phyloP scores from a whole-genome alignment of 768 basidiomycete genomes.

The Omphalotus guepiniiformis region DNA sequence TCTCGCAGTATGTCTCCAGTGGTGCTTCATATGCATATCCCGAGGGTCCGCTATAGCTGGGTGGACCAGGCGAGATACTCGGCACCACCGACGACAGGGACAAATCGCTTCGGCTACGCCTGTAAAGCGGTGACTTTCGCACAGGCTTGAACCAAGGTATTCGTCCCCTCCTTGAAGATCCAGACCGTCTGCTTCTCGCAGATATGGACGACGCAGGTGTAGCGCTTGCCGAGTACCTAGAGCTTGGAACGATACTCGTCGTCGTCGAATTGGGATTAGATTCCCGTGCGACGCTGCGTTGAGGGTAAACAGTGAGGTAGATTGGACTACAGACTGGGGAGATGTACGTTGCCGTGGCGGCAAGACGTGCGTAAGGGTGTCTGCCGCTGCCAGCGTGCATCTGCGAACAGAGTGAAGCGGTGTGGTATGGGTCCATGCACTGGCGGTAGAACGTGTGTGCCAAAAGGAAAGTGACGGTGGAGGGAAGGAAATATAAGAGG shows the following conservation, averaged over 20 bases:
- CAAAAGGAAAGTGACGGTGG: slow-evolving; percentile 30
- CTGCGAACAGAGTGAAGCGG: slow-evolving; percentile 24
- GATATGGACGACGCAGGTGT: background rate
- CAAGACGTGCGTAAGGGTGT: slow-evolving; percentile 2
- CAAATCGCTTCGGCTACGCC: background rate
- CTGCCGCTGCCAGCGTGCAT: background rate
- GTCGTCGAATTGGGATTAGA: background rate
- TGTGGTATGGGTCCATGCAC: slow-evolving; percentile 31
- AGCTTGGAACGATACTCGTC: slow-evolving; percentile 1
- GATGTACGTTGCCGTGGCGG: background rate
- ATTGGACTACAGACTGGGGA: slow-evolving; percentile 2
- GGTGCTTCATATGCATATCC: slow-evolving; percentile 5
- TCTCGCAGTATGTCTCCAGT: too few relatives aligned
- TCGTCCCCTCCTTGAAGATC: background rate
- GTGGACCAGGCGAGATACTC: slow-evolving; percentile 1
- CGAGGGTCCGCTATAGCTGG: slow-evolving; percentile 5
- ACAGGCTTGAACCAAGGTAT: background rate
- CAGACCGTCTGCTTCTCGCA: slow-evolving; percentile 1
- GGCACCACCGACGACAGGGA: slow-evolving; percentile 1
- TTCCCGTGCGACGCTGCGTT: background rate
- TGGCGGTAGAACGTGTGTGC: slow-evolving; percentile 38
- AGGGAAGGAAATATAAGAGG: slow-evolving; percentile 34
- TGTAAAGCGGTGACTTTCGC: background rate
- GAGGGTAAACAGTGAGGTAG: background rate
- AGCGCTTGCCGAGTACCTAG: background rate